Conservation (phyloP, 495 filamentous ascomycete genomes). For the Penicillium parvum region DNA sequence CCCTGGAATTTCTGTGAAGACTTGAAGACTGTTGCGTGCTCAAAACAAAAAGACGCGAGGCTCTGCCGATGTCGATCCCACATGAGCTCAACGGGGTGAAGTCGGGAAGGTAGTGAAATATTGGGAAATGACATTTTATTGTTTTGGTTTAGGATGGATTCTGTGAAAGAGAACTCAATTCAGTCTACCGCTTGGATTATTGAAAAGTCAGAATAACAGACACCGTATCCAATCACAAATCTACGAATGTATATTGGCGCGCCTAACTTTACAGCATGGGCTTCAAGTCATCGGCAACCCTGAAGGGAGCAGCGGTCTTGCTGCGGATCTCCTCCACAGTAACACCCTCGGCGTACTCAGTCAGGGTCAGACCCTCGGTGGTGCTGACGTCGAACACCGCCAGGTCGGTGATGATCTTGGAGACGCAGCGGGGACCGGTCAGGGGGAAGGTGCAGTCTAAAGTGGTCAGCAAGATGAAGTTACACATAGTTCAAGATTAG, state of each 20-base stretch:
- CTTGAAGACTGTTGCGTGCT: too few species aligned
- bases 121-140: too few species aligned
- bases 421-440: constrained; percentile 78
- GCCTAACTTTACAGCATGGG: constrained; percentile 43
- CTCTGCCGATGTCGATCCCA: too few species aligned
- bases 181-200: not conserved
- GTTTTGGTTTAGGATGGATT: too few species aligned
- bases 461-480: constrained; percentile 23
- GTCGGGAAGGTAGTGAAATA: too few species aligned
- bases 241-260: constrained; percentile 8
- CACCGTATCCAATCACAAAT: constrained; percentile 11
- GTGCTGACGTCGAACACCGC: constrained; percentile 84
- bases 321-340: constrained; percentile 78
- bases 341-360: constrained; percentile 77
- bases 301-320: constrained; percentile 85
- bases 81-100: too few species aligned
- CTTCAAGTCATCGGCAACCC: constrained; percentile 67
- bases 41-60: too few species aligned
- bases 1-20: too few species aligned
- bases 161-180: not conserved
- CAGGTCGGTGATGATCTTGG: constrained; percentile 85
- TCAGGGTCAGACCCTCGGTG: constrained; percentile 68
- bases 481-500: not conserved
- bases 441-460: constrained; percentile 76
- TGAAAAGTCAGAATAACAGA: constrained; percentile 2